Conservation (phyloP, 2,329 filamentous ascomycete genomes). For the Fusarium pseudograminearum region DNA sequence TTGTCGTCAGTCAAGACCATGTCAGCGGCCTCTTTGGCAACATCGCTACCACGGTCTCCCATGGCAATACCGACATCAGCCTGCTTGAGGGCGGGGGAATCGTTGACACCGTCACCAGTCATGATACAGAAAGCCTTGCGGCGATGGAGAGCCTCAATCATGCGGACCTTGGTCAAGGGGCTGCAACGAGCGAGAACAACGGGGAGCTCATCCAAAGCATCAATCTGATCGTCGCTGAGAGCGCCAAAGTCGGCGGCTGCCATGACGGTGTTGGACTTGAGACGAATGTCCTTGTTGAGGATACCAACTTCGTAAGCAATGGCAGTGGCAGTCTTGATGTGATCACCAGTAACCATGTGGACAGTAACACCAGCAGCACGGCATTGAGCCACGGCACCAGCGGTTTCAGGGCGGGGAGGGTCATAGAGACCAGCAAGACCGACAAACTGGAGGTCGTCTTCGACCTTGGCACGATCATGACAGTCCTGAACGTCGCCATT, state of each 20-base stretch:
- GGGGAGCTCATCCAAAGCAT: conserved; percentile 70
- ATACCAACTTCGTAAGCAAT: conserved; percentile 76
- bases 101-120: conserved; percentile 82
- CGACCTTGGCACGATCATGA: conserved; percentile 65
- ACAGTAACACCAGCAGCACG: conserved; percentile 72
- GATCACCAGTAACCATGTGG: conserved; percentile 78
- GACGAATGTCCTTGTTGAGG: conserved; percentile 54
- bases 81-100: conserved; percentile 77
- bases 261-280: conserved; percentile 65
- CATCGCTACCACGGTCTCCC: conserved; percentile 77
- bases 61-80: conserved; percentile 83
- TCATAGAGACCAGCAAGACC: conserved; percentile 80
- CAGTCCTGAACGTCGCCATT: conserved; percentile 52
- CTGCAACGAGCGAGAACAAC: conserved; percentile 77
- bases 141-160: conserved; percentile 79
- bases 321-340: conserved; percentile 74
- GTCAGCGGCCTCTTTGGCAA: conserved; percentile 84
- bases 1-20: conserved; percentile 92
- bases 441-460: conserved; percentile 71
- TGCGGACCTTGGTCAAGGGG: conserved; percentile 78
- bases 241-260: conserved; percentile 72
- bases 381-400: conserved; percentile 69
- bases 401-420: conserved; percentile 75
- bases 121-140: conserved; percentile 77
- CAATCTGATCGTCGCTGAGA: conserved; percentile 71